Evolutionary conservation across 495 filamentous ascomycete genomes (phyloP), one percentile per base, ranked within the genome.

Genomic region (Aspergillus campestris): DNA sequence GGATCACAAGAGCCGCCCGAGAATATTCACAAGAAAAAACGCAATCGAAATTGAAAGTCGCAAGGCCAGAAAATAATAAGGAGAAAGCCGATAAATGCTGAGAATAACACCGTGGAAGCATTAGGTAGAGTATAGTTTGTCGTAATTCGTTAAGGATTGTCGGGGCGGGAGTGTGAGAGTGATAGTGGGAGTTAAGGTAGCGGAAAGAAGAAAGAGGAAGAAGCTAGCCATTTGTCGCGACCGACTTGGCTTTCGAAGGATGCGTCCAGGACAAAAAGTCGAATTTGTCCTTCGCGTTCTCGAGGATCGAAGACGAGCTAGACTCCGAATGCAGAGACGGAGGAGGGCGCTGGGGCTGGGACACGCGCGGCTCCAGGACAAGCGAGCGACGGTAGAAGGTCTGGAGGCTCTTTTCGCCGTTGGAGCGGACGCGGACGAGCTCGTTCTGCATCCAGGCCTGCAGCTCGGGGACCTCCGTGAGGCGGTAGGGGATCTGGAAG

Each of bases 401-500:
- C 59, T 92, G 87, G 3, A 89, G 77, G 51, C 86, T 89, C 49
- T 78, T 77, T 54, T 89, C 80, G 49, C 92, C 87, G 29, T 77
- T 80, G 18, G 82, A 82, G 7, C 86, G 84, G 13, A 95, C 86
- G 12, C 87, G 81, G 4, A 84, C 72, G 50, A 97, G 77, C 63
- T 97, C 83, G 10, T 79, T 74, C 52, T 91, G 79, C 62, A 99
- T 82, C 92, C 90, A 97, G 34, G 90, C 82, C 63, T 97, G 91
- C 55, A 99, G 73, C 53, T 97, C 94, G 0, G 87, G 79, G 10
- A 97, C 70, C 55, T 94, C 87, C 4, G 76, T 73, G 11, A 99
- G 75, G 12, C 83, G 81, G 57, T 99, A 95, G 1, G 94, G 92
- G 38, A 95, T 86, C 60, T 99, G 94, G 75, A 99, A 99, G 24